These are phyloP conservation scores for Trametes cingulata DNA, from an alignment of 768 basidiomycete species.

Conservation along the genomic window DNA sequence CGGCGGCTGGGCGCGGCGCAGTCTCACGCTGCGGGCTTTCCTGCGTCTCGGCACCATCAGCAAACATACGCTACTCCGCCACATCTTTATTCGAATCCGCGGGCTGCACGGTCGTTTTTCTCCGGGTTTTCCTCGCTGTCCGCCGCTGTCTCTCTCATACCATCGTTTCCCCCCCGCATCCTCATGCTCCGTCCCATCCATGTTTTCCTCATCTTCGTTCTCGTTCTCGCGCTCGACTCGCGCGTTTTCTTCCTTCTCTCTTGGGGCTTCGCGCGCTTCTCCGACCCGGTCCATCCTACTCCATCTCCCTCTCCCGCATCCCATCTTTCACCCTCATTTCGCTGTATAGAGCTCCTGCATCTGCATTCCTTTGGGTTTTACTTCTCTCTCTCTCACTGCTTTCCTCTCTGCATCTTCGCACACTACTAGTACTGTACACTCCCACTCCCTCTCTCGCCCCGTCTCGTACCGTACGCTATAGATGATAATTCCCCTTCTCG, in stretches of 20 bases:
- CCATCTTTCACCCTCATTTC: neutral
- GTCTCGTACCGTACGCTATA: too few relatives aligned
- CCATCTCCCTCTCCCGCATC: too few relatives aligned
- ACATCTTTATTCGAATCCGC: slow-evolving; percentile 6
- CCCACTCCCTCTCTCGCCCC: too few relatives aligned
- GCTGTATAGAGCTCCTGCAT: slow-evolving; percentile 11
- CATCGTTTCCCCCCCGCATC: too few relatives aligned
- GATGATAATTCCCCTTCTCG: too few relatives aligned
- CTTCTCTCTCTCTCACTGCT: neutral
- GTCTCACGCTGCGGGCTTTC: neutral
- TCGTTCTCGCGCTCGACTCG: neutral
- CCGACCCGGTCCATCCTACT: neutral
- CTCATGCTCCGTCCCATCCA: neutral
- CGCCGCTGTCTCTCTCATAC: neutral
- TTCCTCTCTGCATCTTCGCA: too few relatives aligned
- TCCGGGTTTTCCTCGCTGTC: neutral
- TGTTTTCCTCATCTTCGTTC: neutral
- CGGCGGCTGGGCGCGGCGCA: neutral
- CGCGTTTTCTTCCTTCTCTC: neutral
- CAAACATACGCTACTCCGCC: slow-evolving; percentile 11
- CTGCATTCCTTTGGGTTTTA: neutral
- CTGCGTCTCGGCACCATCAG: neutral
- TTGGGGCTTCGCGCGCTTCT: too few relatives aligned
- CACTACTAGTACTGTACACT: too few relatives aligned
- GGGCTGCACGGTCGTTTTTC: neutral